These are phyloP conservation scores for Millerozyma miso DNA, from an alignment of 805 yeast species.

Conservation along the genomic window DNA sequence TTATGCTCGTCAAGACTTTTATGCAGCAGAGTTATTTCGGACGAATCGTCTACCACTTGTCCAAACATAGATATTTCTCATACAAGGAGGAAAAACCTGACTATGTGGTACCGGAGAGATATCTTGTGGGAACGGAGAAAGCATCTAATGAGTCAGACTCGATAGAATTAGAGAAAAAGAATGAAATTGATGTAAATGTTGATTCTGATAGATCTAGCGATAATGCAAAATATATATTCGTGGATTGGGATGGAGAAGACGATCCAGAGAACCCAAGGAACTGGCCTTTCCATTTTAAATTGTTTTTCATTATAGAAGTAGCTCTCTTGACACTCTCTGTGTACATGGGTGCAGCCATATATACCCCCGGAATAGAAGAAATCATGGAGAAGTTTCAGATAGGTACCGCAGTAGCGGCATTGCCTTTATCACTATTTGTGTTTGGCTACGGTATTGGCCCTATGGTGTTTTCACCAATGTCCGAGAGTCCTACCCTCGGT, in stretches of 20 bases:
- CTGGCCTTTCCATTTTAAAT: conserved; percentile 46
- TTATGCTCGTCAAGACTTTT: conserved; percentile 12
- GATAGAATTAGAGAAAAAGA: neutral
- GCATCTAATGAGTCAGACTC: neutral
- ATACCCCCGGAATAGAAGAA: conserved; percentile 47
- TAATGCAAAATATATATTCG: conserved; percentile 9
- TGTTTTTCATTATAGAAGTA: conserved; percentile 34
- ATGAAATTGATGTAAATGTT: neutral
- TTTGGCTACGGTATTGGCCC: conserved; percentile 63
- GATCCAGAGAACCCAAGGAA: conserved; percentile 56
- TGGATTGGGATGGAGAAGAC: conserved; percentile 36
- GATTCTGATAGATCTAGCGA: neutral
- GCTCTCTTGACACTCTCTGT: conserved; percentile 47
- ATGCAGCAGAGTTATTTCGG: conserved; percentile 31
- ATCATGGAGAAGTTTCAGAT: conserved; percentile 44
- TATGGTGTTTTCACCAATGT: conserved; percentile 52
- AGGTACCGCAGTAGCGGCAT: conserved; percentile 39
- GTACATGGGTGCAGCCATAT: conserved; percentile 54
- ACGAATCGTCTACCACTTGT: conserved; percentile 22
- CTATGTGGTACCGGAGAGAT: conserved; percentile 29
- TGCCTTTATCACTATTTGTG: conserved; percentile 53
- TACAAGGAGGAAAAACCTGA: conserved; percentile 26
- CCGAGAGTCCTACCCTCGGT: conserved; percentile 53
- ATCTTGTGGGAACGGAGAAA: conserved; percentile 10
- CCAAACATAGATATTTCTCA: conserved; percentile 18